Evolutionary conservation across 1,139 yeast species (phyloP).

Genomic region (Tardiomyces depauwii): DNA sequence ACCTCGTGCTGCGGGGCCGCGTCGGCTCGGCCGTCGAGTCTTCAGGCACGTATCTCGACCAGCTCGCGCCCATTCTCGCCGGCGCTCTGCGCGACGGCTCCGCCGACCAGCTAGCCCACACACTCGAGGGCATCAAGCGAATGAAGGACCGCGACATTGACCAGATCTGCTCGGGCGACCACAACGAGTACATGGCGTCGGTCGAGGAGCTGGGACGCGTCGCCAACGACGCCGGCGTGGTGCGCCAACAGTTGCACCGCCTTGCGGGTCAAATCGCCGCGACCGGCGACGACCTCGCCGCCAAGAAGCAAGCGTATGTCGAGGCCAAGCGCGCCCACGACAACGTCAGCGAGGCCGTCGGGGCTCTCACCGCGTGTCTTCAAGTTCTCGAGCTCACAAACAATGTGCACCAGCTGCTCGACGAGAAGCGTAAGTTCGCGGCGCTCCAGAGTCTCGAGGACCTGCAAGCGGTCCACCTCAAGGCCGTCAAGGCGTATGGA

Average conservation of each 20-base stretch:
- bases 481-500: slow-evolving; percentile 60
- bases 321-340: slow-evolving; percentile 9
- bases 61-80: slow-evolving; percentile 67
- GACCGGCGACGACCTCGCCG: slow-evolving; percentile 53
- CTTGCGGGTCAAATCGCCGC: slow-evolving; percentile 44
- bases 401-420: slow-evolving; percentile 71
- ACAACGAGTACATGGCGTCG: slow-evolving; percentile 39
- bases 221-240: slow-evolving; percentile 39
- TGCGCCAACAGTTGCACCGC: slow-evolving; percentile 41
- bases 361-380: slow-evolving; percentile 42
- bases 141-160: slow-evolving; percentile 57
- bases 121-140: slow-evolving; percentile 45
- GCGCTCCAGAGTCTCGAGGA: slow-evolving; percentile 80
- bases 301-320: slow-evolving; percentile 24
- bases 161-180: slow-evolving; percentile 48
- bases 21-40: slow-evolving; percentile 4
- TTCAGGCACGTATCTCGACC: slow-evolving; percentile 67
- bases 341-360: slow-evolving; percentile 26
- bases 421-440: slow-evolving; percentile 65
- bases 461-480: slow-evolving; percentile 53
- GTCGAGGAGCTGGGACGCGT: slow-evolving; percentile 49
- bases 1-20: slow-evolving; percentile 15
- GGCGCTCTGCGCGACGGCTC: slow-evolving; percentile 50
- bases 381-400: slow-evolving; percentile 81
- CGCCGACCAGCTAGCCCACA: slow-evolving; percentile 44